Conservation (phyloP, 2,329 filamentous ascomycete species). For the Pyrenochaeta sp. region DNA sequence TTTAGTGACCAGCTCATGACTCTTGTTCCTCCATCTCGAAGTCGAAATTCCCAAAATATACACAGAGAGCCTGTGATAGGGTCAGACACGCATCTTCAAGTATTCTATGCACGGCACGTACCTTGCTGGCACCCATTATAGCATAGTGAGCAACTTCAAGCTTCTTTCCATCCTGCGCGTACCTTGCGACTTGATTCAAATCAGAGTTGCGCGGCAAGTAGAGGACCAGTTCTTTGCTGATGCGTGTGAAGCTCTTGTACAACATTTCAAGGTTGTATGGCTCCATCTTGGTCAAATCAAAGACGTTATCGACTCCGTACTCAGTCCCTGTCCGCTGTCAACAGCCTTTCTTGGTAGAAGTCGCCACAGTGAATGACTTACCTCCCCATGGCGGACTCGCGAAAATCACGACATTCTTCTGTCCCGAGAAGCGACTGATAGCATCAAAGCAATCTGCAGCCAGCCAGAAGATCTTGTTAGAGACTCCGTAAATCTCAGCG, state of each 20-base stretch:
- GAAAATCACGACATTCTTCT: slow-evolving; percentile 68
- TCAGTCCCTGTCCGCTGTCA: slow-evolving; percentile 60
- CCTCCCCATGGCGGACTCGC: slow-evolving; percentile 79
- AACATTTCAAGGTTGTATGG: slow-evolving; percentile 73
- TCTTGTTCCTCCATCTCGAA: slow-evolving; percentile 36
- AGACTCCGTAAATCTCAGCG: slow-evolving; percentile 82
- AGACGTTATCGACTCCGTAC: slow-evolving; percentile 73
- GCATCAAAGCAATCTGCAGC: slow-evolving; percentile 86
- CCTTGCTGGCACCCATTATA: slow-evolving; percentile 88
- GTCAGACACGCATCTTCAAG: background rate
- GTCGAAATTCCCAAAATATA: slow-evolving; percentile 65
- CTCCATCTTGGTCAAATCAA: slow-evolving; percentile 85
- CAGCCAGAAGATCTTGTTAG: slow-evolving; percentile 82
- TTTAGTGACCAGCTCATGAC: background rate
- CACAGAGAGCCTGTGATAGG: slow-evolving; percentile 61
- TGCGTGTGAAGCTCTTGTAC: slow-evolving; percentile 50
- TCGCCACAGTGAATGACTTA: slow-evolving; percentile 44
- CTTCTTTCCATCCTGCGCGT: slow-evolving; percentile 43
- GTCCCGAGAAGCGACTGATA: slow-evolving; percentile 63
- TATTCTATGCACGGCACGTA: slow-evolving; percentile 40
- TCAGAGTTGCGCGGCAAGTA: slow-evolving; percentile 75
- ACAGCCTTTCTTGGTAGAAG: slow-evolving; percentile 10
- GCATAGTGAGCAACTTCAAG: slow-evolving; percentile 75
- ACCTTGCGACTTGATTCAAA: slow-evolving; percentile 49
- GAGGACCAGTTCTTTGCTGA: slow-evolving; percentile 68